Evolutionary conservation across 164 flowering plant genomes (phyloP), one percentile per base, ranked within the genome.

Genomic region (Buxus sempervirens): DNA sequence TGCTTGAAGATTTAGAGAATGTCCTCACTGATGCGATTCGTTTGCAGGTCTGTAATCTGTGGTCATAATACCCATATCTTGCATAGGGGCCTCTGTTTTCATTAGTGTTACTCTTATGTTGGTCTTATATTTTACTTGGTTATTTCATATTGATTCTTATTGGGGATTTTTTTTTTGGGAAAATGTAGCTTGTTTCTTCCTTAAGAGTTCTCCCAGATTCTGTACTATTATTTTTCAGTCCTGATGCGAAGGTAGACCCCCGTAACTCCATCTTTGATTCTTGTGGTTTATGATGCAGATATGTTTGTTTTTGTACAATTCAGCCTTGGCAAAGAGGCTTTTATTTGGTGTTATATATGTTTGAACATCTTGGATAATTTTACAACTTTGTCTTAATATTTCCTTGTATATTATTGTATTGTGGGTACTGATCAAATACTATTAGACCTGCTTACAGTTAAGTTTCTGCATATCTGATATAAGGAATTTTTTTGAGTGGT

Each of bases 151-250:
- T 66, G 53, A 45, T 71, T 67, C 73, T 72, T 32, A 72, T 51
- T 74, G 51, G 62, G 51, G 10, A 38, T 65, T 72, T 58, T 45
- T 78, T 62, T 48, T n/a, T n/a, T n/a, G n/a, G n/a, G 23, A 73
- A 51, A 23, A 26, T 77, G 84, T 94, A 91, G 91, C 82, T 94
- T 60, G 97, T 94, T 70, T 90, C 98, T 67, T 77, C 91, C 54
- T 80, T 91, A 32, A 81, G 76, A 76, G 79, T 91, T 60, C 60
- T 67, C 54, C 98, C 98, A 51, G 90, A 86, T 72, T 87, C 74
- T 73, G 75, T 75, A 64, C 70, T 94, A 81, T 27, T 94, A 64
- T 86, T 74, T 73, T 83, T 82, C 71, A 78, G 74, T 74, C 86
- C 85, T 56, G 79, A 84, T 51, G 85, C 90, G 26, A 91, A 89